phyloP scores from a whole-genome alignment of 2,329 filamentous ascomycete genomes.

The Fusarium sp. region DNA sequence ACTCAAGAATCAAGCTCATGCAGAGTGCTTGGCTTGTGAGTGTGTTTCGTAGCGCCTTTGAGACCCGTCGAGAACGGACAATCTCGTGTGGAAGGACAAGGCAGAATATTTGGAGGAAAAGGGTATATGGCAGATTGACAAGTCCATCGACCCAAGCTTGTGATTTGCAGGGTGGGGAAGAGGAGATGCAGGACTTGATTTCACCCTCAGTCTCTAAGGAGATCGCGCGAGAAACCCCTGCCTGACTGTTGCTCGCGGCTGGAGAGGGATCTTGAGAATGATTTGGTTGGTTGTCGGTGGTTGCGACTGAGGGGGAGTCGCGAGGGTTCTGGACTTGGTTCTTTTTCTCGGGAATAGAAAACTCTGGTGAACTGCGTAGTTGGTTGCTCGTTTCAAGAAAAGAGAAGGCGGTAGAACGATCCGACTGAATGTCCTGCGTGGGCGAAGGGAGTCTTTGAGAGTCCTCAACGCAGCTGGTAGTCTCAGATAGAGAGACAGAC shows the following conservation, averaged over 20 bases:
- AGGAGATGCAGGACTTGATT: not conserved
- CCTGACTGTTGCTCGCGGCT: not conserved
- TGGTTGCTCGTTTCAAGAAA: not conserved
- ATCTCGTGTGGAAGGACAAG: slow-evolving; percentile 60
- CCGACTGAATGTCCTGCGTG: not conserved
- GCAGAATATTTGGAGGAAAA: slow-evolving; percentile 63
- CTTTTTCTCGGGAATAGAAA: not conserved
- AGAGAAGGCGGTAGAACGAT: not conserved
- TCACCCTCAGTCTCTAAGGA: not conserved
- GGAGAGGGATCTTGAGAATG: not conserved
- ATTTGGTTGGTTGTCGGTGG: not conserved
- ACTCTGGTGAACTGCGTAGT: not conserved
- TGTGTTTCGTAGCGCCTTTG: slow-evolving; percentile 55
- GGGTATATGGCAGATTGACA: slow-evolving; percentile 61
- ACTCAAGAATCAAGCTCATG: slow-evolving; percentile 56
- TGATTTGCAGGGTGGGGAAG: not conserved
- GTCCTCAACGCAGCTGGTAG: not conserved
- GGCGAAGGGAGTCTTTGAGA: not conserved
- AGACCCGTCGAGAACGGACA: slow-evolving; percentile 61
- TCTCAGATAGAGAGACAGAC: not conserved
- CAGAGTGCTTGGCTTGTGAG: slow-evolving; percentile 59
- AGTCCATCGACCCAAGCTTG: slow-evolving; percentile 41
- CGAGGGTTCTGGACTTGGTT: not conserved
- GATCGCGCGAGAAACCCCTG: slow-evolving; percentile 28
- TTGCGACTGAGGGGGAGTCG: not conserved